Percentiles rank a stretch among this genome's conserved stretches.
phyloP scores from a whole-genome alignment of 805 yeast genomes.

The Kuraishia hungarica region DNA sequence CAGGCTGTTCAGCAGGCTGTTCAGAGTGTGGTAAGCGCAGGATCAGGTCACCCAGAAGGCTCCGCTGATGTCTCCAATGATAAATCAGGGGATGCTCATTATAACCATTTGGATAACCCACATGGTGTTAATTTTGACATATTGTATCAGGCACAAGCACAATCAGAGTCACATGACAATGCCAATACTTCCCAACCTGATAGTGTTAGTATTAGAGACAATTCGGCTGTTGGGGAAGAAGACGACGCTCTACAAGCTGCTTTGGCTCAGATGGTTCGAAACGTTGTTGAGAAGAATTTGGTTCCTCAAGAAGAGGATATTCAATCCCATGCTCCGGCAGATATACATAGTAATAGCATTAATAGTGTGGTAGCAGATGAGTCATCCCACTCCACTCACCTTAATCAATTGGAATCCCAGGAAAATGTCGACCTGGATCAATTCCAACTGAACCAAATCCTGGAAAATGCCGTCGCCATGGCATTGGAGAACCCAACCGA shows the following conservation, averaged over 20 bases:
- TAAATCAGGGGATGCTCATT: no score
- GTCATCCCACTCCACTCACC: neutral
- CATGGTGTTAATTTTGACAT: neutral
- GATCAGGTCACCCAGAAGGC: neutral
- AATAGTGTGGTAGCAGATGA: no score
- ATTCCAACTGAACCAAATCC: conserved; percentile 53
- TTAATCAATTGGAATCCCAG: neutral
- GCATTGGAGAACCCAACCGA: conserved; percentile 57
- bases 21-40: neutral
- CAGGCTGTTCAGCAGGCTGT: neutral
- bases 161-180: neutral
- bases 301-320: neutral
- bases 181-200: no score
- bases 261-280: conserved; percentile 45
- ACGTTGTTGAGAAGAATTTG: conserved; percentile 35
- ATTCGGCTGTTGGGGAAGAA: no score
- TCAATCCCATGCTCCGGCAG: neutral
- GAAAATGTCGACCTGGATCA: conserved; percentile 39
- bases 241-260: conserved; percentile 39
- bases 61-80: no score
- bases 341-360: neutral
- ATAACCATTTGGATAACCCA: neutral
- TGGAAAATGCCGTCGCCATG: conserved; percentile 71
- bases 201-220: no score
- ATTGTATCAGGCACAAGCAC: neutral